Evolutionary conservation across 1,284 basidiomycete genomes (phyloP).

Genomic region (Tilletiaria anomala): DNA sequence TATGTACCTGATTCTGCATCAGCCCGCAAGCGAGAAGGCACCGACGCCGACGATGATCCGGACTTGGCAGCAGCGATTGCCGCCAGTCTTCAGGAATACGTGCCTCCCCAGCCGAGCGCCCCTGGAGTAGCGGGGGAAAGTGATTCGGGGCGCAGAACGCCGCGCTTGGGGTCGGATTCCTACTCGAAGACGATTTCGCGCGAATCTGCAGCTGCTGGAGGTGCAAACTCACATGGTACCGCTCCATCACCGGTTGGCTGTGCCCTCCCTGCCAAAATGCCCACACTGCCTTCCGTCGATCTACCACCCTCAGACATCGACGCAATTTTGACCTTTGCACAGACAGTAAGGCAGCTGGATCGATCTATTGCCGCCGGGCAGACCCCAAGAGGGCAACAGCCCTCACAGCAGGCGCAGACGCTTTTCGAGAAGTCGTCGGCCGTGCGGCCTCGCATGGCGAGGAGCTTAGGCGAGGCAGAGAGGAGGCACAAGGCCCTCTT

Average conservation of each 20-base stretch:
- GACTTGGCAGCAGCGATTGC: constrained; percentile 89
- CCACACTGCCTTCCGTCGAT: constrained; percentile 26
- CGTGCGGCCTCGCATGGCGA: constrained; percentile 64
- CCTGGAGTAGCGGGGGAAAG: no score
- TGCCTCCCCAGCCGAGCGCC: constrained; percentile 22
- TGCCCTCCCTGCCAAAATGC: not conserved
- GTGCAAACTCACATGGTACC: no score
- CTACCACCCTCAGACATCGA: constrained; percentile 29
- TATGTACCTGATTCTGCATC: constrained; percentile 34
- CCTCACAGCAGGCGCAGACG: constrained; percentile 42
- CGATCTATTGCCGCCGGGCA: constrained; percentile 1
- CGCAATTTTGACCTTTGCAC: constrained; percentile 32
- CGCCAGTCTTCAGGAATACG: constrained; percentile 66
- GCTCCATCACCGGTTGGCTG: no score
- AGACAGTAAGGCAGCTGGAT: constrained; percentile 11
- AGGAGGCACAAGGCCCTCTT: constrained; percentile 72
- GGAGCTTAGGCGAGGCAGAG: constrained; percentile 70
- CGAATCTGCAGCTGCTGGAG: no score
- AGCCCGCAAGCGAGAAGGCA: constrained; percentile 36
- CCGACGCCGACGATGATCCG: constrained; percentile 83
- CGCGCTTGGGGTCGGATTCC: no score
- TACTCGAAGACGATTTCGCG: no score
- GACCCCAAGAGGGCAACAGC: not conserved
- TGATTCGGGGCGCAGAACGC: no score
- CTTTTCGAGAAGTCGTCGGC: constrained; percentile 69